A percentile compares a stretch with the other conserved stretches of the same genome.
These are phyloP conservation scores for Tolypocladium inflatum DNA, from an alignment of 2,329 filamentous ascomycete species.

Conservation along the genomic window DNA sequence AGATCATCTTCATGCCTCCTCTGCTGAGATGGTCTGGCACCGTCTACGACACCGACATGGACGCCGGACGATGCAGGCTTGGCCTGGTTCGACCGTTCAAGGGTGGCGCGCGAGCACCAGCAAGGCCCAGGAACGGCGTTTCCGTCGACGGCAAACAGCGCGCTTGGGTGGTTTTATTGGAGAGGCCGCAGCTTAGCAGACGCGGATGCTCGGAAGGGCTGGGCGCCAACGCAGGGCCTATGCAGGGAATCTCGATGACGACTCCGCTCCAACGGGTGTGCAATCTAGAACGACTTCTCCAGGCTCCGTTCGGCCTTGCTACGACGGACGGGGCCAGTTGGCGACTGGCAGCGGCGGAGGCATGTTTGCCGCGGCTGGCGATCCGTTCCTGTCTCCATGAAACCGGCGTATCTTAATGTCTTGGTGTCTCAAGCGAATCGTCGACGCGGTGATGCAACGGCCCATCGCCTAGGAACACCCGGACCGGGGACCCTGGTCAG, in stretches of 20 bases:
- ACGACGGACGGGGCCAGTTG: background rate
- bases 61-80: background rate
- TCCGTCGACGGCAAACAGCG: background rate
- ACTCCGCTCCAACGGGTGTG: background rate
- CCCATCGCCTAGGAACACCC: background rate
- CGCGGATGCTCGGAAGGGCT: background rate
- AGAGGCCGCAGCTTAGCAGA: background rate
- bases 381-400: background rate
- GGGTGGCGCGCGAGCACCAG: background rate
- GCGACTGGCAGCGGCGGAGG: background rate
- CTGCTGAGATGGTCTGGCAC: background rate
- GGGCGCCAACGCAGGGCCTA: background rate
- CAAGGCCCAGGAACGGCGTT: background rate
- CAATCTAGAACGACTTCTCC: background rate
- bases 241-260: background rate
- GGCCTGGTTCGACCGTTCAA: background rate
- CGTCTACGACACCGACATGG: background rate
- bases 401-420: background rate
- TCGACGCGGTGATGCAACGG: background rate
- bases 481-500: background rate
- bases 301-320: background rate
- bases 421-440: background rate
- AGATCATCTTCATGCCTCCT: background rate
- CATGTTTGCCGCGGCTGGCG: background rate
- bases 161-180: background rate